Evolutionary conservation across 2,329 filamentous ascomycete species (phyloP).

Genomic region (Venturia oleaginea): DNA sequence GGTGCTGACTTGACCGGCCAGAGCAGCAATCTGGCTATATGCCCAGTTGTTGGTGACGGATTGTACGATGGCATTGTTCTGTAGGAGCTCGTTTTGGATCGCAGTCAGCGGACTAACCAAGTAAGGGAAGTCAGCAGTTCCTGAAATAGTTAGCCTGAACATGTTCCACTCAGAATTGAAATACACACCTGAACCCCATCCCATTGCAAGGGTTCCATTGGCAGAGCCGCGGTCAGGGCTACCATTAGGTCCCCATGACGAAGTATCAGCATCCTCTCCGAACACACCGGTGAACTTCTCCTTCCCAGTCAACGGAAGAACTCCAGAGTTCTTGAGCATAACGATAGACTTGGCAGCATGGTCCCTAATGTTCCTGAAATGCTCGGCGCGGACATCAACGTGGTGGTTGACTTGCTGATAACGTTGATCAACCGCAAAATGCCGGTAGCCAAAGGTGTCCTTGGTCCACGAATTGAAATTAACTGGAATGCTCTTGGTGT

Average conservation of each 20-base stretch:
- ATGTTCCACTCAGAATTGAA: not conserved
- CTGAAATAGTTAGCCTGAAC: slow-evolving; percentile 39
- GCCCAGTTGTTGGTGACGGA: slow-evolving; percentile 51
- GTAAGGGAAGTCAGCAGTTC: slow-evolving; percentile 77
- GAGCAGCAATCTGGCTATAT: slow-evolving; percentile 50
- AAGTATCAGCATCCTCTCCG: slow-evolving; percentile 65
- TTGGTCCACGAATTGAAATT: slow-evolving; percentile 87
- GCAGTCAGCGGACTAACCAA: slow-evolving; percentile 67
- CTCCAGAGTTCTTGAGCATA: slow-evolving; percentile 58
- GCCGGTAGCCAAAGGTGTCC: slow-evolving; percentile 62
- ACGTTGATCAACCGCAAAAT: slow-evolving; percentile 53
- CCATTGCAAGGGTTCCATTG: slow-evolving; percentile 72
- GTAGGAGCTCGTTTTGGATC: slow-evolving; percentile 45
- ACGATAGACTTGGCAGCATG: slow-evolving; percentile 75
- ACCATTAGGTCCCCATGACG: slow-evolving; percentile 60
- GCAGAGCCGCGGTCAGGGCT: slow-evolving; percentile 79
- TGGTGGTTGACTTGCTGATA: slow-evolving; percentile 65
- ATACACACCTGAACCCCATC: slow-evolving; percentile 61
- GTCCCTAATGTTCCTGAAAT: slow-evolving; percentile 63
- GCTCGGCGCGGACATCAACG: slow-evolving; percentile 72
- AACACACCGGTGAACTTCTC: slow-evolving; percentile 42
- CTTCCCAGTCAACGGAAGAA: slow-evolving; percentile 35
- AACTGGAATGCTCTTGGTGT: slow-evolving; percentile 44
- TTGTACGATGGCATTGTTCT: slow-evolving; percentile 52
- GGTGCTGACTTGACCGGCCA: slow-evolving; percentile 50